Evolutionary conservation across 352 stramenopile species (phyloP), one percentile per base, ranked within the genome.

Genomic region (Phytophthora nicotianae): DNA sequence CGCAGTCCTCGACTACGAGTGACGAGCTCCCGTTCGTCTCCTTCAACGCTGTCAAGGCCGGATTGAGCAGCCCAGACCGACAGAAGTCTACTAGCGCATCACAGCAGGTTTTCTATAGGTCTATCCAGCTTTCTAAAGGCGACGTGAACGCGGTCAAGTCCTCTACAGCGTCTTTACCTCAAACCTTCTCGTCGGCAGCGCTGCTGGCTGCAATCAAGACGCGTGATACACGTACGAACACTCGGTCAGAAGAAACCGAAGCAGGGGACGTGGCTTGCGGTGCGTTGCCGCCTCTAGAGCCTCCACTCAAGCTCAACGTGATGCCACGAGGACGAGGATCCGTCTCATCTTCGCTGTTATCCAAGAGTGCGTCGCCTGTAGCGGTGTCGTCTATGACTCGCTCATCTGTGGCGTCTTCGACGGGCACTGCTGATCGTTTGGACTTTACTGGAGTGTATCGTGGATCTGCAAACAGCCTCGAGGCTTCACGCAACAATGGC

Each of bases 371-470:
- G 19, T 65, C 64, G 16, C 54, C 63, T 17, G 11, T 71, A 23
- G 53, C 48, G 1, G 37, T 67, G 48, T 56, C 45, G 41, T 72
- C 33, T 21, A 66, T 50, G 35, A 27, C 17, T 58, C 65, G 60
- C 35, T 75, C 53, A n/a, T 72, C 50, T 51, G 46, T 58, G 26
- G 61, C 58, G 0, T 77, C 69, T n/a, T 65, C 63, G 20, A 64
- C 41, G 0, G 65, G 49, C 3, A 77, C 65, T 11, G 75, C 72
- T n/a, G 70, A 72, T 23, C 58, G 48, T 8, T 57, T 87, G 0
- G 78, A 87, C 45, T 87, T 85, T 47, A 87, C 78, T 2, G 78
- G 78, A 0, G 75, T 87, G 0, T 87, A 78, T 24, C 54, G 77
- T 10, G 75, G 71, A 0, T 79, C 77, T 0, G 50, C 50, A 3